A percentile compares a stretch with the other conserved stretches of the same genome.
Conservation (phyloP, 208 protist species). For the Acanthamoeba lenticulata region DNA sequence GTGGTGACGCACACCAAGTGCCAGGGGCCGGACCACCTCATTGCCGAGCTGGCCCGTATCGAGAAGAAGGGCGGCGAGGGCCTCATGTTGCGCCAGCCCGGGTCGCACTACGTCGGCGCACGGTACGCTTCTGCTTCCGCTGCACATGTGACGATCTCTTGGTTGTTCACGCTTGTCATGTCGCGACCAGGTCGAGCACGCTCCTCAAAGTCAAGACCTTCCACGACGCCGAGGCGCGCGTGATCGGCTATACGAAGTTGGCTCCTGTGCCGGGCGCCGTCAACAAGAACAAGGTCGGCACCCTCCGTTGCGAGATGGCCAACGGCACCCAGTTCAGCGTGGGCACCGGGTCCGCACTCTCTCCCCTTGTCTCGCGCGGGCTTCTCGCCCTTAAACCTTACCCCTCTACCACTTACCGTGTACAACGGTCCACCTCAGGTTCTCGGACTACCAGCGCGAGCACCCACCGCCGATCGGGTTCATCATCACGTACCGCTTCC, state of each 20-base stretch:
- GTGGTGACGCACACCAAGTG: conserved; percentile 64
- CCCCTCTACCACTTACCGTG: not conserved
- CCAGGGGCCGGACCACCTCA: conserved; percentile 72
- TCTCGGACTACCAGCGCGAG: conserved; percentile 79
- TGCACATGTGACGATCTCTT: too few species aligned
- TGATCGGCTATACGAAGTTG: conserved; percentile 75
- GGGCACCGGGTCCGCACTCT: conserved; percentile 69
- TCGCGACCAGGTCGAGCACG: not conserved
- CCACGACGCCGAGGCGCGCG: conserved; percentile 80
- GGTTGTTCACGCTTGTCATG: too few species aligned
- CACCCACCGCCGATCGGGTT: conserved; percentile 80
- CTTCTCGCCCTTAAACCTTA: too few species aligned
- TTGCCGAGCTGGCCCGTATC: conserved; percentile 69
- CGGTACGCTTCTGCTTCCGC: too few species aligned
- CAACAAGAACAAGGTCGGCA: conserved; percentile 73
- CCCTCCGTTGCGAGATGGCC: conserved; percentile 73
- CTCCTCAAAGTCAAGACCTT: conserved; percentile 83
- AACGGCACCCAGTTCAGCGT: conserved; percentile 83
- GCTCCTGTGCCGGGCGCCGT: conserved; percentile 79
- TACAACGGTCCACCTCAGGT: not conserved
- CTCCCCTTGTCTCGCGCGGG: not conserved
- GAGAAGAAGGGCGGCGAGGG: conserved; percentile 81
- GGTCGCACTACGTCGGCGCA: conserved; percentile 75
- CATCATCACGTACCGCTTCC: conserved; percentile 84
- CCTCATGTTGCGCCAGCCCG: conserved; percentile 84